Evolutionary conservation across 805 yeast genomes (phyloP).

Genomic region (Brettanomyces sp.): DNA sequence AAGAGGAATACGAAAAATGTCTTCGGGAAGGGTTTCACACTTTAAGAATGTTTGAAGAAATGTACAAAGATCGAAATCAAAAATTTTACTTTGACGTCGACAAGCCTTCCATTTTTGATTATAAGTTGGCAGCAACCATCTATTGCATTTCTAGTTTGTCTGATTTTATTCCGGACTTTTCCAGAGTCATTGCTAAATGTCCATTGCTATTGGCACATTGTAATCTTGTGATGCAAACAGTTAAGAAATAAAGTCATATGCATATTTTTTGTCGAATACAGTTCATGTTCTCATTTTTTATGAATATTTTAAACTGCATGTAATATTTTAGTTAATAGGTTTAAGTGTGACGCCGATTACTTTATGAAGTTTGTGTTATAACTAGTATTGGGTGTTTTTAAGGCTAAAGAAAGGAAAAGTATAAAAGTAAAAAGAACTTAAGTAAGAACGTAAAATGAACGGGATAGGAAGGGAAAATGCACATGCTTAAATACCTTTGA

Average conservation of each 20-base stretch:
- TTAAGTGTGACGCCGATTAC: no score
- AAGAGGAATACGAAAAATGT: constrained; percentile 9
- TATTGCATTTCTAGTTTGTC: constrained; percentile 6
- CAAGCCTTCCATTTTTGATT: constrained; percentile 14
- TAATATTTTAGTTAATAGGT: no score
- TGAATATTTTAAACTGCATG: no score
- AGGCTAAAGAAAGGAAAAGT: no score
- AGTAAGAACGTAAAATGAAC: no score
- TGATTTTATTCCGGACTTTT: not conserved
- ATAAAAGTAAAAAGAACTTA: no score
- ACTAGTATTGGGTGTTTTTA: no score
- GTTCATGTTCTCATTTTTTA: no score
- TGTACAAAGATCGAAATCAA: constrained; percentile 1
- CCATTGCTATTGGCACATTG: not conserved
- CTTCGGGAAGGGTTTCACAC: constrained; percentile 10
- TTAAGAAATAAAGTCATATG: not conserved
- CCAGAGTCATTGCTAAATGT: not conserved
- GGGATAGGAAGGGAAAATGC: no score
- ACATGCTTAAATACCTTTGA: no score
- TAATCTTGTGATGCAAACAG: not conserved
- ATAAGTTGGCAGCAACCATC: constrained; percentile 15
- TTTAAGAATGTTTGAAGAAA: constrained; percentile 5
- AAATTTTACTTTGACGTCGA: constrained; percentile 7
- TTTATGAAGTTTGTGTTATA: no score
- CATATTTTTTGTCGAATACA: no score